Percentiles rank a stretch among this genome's conserved stretches.
Conservation (phyloP, 1,284 basidiomycete species). For the Exobasidium rhododendri region DNA sequence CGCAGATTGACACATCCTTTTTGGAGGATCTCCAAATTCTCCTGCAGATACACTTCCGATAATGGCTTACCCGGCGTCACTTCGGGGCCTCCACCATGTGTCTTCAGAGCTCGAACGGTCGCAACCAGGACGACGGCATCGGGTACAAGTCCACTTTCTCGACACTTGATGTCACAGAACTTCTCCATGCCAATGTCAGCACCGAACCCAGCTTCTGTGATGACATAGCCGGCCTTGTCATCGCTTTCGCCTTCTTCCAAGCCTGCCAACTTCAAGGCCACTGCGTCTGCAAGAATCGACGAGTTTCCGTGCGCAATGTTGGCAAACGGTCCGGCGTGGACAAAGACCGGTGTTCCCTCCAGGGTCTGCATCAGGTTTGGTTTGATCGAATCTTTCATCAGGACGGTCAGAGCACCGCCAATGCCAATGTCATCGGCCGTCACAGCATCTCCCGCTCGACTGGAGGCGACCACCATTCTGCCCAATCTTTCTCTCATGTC, state of each 20-base stretch:
- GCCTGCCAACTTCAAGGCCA: constrained; percentile 94
- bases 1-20: constrained; percentile 90
- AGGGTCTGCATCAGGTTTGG: constrained; percentile 98
- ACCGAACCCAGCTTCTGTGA: constrained; percentile 97
- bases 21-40: constrained; percentile 84
- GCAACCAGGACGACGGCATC: constrained; percentile 95
- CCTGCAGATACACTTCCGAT: constrained; percentile 87
- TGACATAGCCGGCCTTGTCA: constrained; percentile 83
- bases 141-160: constrained; percentile 84
- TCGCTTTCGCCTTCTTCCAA: constrained; percentile 84
- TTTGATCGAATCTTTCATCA: constrained; percentile 99
- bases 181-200: constrained; percentile 84
- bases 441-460: constrained; percentile 82
- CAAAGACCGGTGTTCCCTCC: constrained; percentile 97
- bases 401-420: constrained; percentile 89
- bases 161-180: constrained; percentile 99
- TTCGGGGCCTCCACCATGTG: constrained; percentile 97
- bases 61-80: constrained; percentile 94
- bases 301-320: constrained; percentile 99
- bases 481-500: constrained; percentile 91
- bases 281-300: constrained; percentile 91
- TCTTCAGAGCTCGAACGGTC: constrained; percentile 95
- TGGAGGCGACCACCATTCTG: constrained; percentile 94
- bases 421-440: constrained; percentile 97
- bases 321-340: constrained; percentile 96